phyloP scores from a whole-genome alignment of 805 yeast genomes.

The Candida germanica region DNA sequence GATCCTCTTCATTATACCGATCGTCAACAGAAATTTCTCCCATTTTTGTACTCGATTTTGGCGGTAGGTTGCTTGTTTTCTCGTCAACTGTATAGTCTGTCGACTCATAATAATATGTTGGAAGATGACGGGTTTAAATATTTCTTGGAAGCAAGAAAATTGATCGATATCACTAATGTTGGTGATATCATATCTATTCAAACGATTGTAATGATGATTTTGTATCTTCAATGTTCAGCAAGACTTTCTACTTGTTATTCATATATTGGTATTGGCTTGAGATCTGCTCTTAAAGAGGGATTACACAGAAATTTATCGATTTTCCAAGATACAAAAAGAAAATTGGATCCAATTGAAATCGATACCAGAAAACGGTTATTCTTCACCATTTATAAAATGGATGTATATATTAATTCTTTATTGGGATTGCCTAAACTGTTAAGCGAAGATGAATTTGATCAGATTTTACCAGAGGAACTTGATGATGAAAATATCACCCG shows the following conservation, averaged over 20 bases:
- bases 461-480: constrained; percentile 76
- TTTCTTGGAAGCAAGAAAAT: constrained; percentile 74
- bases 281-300: constrained; percentile 82
- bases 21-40: constrained; percentile 70
- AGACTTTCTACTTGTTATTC: constrained; percentile 83
- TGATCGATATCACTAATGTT: constrained; percentile 81
- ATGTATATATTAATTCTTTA: constrained; percentile 82
- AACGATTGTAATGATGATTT: constrained; percentile 79
- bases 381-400: constrained; percentile 90
- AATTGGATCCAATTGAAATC: constrained; percentile 70
- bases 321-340: constrained; percentile 44
- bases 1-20: constrained; percentile 72
- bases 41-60: constrained; percentile 79
- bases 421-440: constrained; percentile 81
- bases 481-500: constrained; percentile 85
- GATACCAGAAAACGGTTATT: constrained; percentile 83
- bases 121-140: constrained; percentile 79
- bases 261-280: constrained; percentile 81
- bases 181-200: constrained; percentile 80
- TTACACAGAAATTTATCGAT: constrained; percentile 65
- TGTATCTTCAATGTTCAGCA: constrained; percentile 86
- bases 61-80: constrained; percentile 84
- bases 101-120: constrained; percentile 21
- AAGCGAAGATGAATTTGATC: constrained; percentile 78
- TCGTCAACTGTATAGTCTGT: constrained; percentile 28